These are phyloP conservation scores for Arthroderma sp. DNA, from an alignment of 2,329 filamentous ascomycete species.

Conservation along the genomic window DNA sequence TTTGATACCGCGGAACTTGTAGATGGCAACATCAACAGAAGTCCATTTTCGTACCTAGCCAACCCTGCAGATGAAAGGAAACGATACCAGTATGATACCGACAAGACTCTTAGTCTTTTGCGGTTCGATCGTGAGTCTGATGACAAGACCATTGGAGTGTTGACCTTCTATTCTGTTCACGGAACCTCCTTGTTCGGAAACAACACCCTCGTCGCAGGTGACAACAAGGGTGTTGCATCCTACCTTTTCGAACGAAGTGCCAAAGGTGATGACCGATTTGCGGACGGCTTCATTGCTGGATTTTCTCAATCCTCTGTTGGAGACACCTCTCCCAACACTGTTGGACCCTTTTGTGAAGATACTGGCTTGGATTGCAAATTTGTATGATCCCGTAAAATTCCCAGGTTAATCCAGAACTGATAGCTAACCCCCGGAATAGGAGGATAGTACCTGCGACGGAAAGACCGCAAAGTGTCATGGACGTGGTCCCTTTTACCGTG, in stretches of 20 bases:
- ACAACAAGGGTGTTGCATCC: conserved; percentile 91
- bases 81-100: conserved; percentile 52
- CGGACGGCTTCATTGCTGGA: conserved; percentile 66
- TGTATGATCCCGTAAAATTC: conserved; percentile 8
- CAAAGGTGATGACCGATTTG: conserved; percentile 42
- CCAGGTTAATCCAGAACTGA: background rate
- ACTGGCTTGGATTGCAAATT: conserved; percentile 43
- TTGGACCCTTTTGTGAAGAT: conserved; percentile 83
- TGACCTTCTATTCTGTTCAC: conserved; percentile 89
- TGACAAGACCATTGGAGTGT: conserved; percentile 61
- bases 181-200: conserved; percentile 85
- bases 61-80: conserved; percentile 68
- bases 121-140: conserved; percentile 65
- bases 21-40: conserved; percentile 79
- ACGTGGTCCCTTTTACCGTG: conserved; percentile 35
- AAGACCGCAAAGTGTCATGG: conserved; percentile 35
- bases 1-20: conserved; percentile 57
- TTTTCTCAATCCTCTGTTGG: conserved; percentile 89
- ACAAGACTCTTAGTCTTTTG: conserved; percentile 69
- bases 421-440: conserved; percentile 24
- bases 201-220: conserved; percentile 82
- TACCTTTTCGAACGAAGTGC: conserved; percentile 68
- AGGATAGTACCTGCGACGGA: conserved; percentile 66
- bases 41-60: conserved; percentile 72
- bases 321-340: conserved; percentile 78